phyloP scores from a whole-genome alignment of 2,329 filamentous ascomycete species.

The Seiridium cupressi region DNA sequence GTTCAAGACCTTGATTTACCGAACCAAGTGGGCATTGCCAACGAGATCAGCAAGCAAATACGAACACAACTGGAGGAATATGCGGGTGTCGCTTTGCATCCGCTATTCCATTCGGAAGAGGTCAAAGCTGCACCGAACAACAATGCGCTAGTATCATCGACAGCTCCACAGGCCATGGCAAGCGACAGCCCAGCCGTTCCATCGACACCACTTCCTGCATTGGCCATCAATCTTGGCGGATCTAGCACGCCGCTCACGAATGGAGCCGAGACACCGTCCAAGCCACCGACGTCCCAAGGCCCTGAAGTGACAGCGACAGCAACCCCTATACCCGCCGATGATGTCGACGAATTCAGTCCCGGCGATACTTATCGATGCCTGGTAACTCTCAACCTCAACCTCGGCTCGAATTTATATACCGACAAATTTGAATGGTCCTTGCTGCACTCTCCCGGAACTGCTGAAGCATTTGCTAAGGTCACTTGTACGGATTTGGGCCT shows the following conservation, averaged over 20 bases:
- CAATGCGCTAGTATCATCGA: slow-evolving; percentile 15
- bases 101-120: slow-evolving; percentile 70
- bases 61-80: slow-evolving; percentile 95
- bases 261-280: slow-evolving; percentile 50
- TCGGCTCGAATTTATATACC: slow-evolving; percentile 87
- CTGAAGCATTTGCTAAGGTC: slow-evolving; percentile 86
- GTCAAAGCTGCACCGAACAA: slow-evolving; percentile 17
- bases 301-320: slow-evolving; percentile 69
- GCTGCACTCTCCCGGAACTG: slow-evolving; percentile 84
- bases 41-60: slow-evolving; percentile 89
- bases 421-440: slow-evolving; percentile 99
- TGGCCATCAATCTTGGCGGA: slow-evolving; percentile 35
- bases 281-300: slow-evolving; percentile 39
- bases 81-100: slow-evolving; percentile 88
- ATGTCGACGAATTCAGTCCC: slow-evolving; percentile 76
- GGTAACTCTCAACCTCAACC: slow-evolving; percentile 85
- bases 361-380: slow-evolving; percentile 95
- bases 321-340: slow-evolving; percentile 60
- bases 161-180: slow-evolving; percentile 16
- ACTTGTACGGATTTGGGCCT: slow-evolving; percentile 92
- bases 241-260: slow-evolving; percentile 57
- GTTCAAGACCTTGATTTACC: slow-evolving; percentile 94
- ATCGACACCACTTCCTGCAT: slow-evolving; percentile 35
- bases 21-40: slow-evolving; percentile 65
- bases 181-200: slow-evolving; percentile 40